These are phyloP conservation scores for Penicillium sp. DNA, from an alignment of 2,329 filamentous ascomycete species.

Conservation along the genomic window DNA sequence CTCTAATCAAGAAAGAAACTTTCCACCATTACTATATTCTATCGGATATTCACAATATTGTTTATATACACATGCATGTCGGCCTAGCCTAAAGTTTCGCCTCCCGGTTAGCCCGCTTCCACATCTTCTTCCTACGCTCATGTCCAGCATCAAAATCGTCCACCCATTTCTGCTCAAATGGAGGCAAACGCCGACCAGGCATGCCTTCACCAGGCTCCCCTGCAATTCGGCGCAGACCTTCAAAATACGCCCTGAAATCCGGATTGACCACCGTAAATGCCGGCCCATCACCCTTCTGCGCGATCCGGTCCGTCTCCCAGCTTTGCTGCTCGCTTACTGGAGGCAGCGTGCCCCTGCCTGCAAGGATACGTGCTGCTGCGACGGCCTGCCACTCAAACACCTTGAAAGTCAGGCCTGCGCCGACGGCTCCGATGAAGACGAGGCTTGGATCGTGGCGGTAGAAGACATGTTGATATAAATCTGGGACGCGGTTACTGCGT, in stretches of 20 bases:
- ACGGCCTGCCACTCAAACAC: slow-evolving; percentile 70
- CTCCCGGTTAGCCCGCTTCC: slow-evolving; percentile 52
- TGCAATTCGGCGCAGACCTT: slow-evolving; percentile 47
- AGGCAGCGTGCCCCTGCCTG: slow-evolving; percentile 56
- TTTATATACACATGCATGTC: background rate
- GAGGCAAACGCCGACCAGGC: slow-evolving; percentile 42
- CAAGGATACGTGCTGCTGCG: slow-evolving; percentile 58
- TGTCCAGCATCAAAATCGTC: slow-evolving; percentile 55
- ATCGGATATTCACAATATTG: background rate
- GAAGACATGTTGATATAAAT: slow-evolving; percentile 40
- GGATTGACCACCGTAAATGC: slow-evolving; percentile 60
- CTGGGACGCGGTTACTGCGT: slow-evolving; percentile 34
- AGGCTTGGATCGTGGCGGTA: slow-evolving; percentile 34
- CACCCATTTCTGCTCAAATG: slow-evolving; percentile 45
- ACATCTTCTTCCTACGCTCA: slow-evolving; percentile 59
- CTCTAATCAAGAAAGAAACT: background rate
- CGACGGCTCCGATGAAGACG: slow-evolving; percentile 47
- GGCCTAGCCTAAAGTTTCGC: slow-evolving; percentile 5
- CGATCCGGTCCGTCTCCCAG: slow-evolving; percentile 61
- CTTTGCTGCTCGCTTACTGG: slow-evolving; percentile 47
- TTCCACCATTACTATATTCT: background rate
- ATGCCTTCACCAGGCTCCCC: slow-evolving; percentile 42
- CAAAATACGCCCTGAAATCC: slow-evolving; percentile 66
- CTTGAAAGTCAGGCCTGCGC: slow-evolving; percentile 60
- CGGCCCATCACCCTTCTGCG: slow-evolving; percentile 55